Conservation (phyloP, 2,329 filamentous ascomycete genomes). For the Pseudocercospora vitis region DNA sequence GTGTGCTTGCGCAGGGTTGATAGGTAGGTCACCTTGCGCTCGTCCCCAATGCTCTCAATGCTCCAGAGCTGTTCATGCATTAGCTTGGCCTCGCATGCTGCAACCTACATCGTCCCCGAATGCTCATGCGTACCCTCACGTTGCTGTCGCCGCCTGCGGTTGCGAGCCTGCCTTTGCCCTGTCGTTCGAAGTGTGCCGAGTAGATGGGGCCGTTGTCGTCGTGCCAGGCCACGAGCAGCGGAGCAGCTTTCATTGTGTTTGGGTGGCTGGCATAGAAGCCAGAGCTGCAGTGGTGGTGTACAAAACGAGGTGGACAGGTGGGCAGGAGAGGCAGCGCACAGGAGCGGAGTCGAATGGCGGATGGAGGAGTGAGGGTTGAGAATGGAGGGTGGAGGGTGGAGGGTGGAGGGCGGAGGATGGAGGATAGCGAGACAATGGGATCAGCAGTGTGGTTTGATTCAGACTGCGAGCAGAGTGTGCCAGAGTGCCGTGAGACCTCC, state of each 20-base stretch:
- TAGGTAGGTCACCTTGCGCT: conserved; percentile 86
- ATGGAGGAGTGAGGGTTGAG: neutral
- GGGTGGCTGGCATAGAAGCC: conserved; percentile 16
- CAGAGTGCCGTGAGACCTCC: too few relatives aligned
- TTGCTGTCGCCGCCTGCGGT: conserved; percentile 96
- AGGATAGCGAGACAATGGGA: too few relatives aligned
- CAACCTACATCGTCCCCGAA: neutral
- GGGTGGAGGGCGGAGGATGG: too few relatives aligned
- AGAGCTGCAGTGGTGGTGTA: conserved; percentile 8
- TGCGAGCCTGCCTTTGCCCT: conserved; percentile 85
- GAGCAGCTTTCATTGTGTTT: conserved; percentile 81
- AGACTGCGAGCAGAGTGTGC: neutral
- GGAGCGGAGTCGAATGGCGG: neutral
- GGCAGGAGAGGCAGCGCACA: neutral
- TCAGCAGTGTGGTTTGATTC: neutral
- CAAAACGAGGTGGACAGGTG: conserved; percentile 12
- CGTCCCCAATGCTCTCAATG: conserved; percentile 79
- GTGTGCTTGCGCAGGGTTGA: conserved; percentile 91
- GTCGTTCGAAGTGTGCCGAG: conserved; percentile 92
- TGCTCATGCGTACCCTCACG: conserved; percentile 68
- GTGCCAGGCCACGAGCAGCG: conserved; percentile 98
- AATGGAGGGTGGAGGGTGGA: neutral
- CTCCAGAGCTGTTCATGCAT: conserved; percentile 73
- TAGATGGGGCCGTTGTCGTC: conserved; percentile 96
- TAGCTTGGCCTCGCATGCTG: conserved; percentile 8